phyloP scores from a whole-genome alignment of 768 basidiomycete genomes.

The Xerocomus spinulosus region DNA sequence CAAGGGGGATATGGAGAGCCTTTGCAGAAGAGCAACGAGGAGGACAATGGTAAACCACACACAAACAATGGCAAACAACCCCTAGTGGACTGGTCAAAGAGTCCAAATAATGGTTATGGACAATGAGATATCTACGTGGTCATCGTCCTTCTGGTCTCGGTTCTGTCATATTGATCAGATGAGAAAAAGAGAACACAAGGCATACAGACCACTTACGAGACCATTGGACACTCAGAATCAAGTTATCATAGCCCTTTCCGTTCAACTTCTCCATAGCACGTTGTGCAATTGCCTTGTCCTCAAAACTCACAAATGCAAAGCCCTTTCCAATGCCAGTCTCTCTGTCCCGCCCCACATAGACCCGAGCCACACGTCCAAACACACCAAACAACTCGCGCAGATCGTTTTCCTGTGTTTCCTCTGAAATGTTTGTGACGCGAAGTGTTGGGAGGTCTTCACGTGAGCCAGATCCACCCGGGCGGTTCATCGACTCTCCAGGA shows the following conservation, averaged over 20 bases:
- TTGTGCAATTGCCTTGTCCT: conserved; percentile 74
- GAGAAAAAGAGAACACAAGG: neutral
- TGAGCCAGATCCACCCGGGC: conserved; percentile 40
- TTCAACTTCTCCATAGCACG: conserved; percentile 88
- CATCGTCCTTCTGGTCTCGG: conserved; percentile 41
- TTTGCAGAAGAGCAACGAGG: neutral
- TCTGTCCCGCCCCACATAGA: conserved; percentile 91
- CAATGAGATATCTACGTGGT: no score
- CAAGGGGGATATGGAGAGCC: neutral
- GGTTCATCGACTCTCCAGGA: conserved; percentile 70
- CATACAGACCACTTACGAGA: conserved; percentile 43
- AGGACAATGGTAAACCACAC: neutral
- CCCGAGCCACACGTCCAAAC: conserved; percentile 83
- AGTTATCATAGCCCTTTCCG: conserved; percentile 88
- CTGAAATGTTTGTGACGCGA: conserved; percentile 94
- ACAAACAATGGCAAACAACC: neutral
- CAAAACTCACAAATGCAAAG: conserved; percentile 96
- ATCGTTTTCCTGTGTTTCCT: conserved; percentile 93
- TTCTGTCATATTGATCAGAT: conserved; percentile 26
- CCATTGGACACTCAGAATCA: conserved; percentile 72
- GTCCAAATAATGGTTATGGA: no score
- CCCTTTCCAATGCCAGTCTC: conserved; percentile 95
- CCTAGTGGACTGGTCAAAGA: no score
- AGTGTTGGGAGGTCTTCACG: conserved; percentile 95
- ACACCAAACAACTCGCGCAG: conserved; percentile 83